Base-by-base conservation (phyloP, 129 eudicot species). In the Escallonia rubra region DNA sequence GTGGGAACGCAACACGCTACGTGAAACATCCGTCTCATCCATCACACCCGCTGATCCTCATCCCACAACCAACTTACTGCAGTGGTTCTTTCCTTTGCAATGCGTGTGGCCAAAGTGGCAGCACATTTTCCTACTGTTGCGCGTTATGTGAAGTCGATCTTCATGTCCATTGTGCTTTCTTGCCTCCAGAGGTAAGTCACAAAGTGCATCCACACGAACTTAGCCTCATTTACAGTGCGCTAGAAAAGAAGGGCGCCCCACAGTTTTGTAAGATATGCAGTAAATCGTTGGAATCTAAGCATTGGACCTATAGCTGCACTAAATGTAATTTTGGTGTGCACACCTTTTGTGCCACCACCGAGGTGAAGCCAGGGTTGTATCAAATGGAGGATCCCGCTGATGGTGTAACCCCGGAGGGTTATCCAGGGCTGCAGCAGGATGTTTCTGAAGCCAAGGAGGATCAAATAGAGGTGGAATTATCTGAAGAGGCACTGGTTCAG, bases 61-160 rank as follows among this genome's bases (percentile, higher is more conserved):
- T 80, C 43, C 91, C 91, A 2, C 62, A 43, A 43, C 96, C 89
- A 0, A 85, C 96, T 43, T 85, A 88, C 57, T 82, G 89, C 60
- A 83, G 89, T 34, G 78, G 74, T 43, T 59, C 89, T 2, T 88
- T 82, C 72, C 5, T 80, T 4, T 88, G 96, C 73, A 80, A 85
- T 51, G 87, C 85, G 2, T 88, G 96, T 59, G 89, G 91, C 3
- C 65, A 14, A 1, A 46, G 79, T 0, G 89, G 96, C 6, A 80
- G 59, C 41, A 42, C 85, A 1, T 85, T 88, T 63, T 72, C 85
- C 57, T 88, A 82, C 53, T 74, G 80, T 41, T 88, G 96, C 34
- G 76, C 87, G 0, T 81, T 55, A 2, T 88, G 96, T 45, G 91
- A 88, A 64, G 67, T 88, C 15, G 91, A 88, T 62, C 91, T 85